phyloP scores from a whole-genome alignment of 176 grass and related monocot species.

The Carex myosuroides region DNA sequence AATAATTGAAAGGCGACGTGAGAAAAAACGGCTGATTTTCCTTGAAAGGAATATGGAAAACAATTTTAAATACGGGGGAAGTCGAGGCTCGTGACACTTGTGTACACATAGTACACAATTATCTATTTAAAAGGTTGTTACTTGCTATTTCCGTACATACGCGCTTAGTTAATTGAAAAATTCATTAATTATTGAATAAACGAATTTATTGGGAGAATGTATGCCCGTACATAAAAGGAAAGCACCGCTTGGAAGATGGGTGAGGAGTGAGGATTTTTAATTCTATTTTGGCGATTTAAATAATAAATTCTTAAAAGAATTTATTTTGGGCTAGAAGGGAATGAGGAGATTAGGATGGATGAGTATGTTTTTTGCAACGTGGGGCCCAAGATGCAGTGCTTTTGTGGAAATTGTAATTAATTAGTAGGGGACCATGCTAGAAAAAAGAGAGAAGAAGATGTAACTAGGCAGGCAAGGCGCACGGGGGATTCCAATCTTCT shows the following conservation, averaged over 20 bases:
- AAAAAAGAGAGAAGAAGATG: background rate
- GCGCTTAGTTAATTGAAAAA: background rate
- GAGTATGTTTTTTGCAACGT: background rate
- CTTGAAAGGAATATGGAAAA: background rate
- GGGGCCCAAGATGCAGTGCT: background rate
- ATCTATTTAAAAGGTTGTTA: background rate
- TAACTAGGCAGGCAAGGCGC: constrained; percentile 11
- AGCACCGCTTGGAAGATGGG: background rate
- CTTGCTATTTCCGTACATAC: constrained; percentile 9
- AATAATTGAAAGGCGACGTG: constrained; percentile 12
- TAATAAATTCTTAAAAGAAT: background rate
- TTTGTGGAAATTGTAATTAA: constrained; percentile 12
- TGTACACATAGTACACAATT: background rate
- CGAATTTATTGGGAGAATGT: background rate
- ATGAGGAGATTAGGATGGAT: background rate
- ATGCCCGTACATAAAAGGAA: background rate
- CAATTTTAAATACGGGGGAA: background rate
- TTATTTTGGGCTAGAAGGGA: background rate
- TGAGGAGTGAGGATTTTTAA: background rate
- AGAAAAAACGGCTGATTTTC: background rate
- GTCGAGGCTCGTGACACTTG: background rate
- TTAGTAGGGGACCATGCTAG: background rate
- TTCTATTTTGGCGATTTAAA: background rate
- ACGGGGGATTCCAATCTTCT: constrained; percentile 17
- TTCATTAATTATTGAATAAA: background rate